Percentiles rank a stretch among this genome's conserved stretches.
Evolutionary conservation across 2,329 filamentous ascomycete genomes (phyloP).

Genomic region (Xylaria sp.): DNA sequence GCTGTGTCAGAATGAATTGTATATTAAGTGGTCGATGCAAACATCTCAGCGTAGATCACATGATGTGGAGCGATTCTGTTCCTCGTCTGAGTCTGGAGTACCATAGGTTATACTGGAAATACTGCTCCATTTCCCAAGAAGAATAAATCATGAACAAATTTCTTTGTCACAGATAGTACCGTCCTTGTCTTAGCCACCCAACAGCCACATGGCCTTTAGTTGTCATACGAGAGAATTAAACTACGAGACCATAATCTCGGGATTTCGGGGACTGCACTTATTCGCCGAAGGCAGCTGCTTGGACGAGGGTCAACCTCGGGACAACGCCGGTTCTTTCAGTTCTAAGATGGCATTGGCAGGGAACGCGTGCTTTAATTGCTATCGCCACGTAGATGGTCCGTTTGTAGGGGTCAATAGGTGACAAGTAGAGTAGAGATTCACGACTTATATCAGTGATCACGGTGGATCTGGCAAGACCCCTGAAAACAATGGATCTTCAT

Average conservation of each 20-base stretch:
- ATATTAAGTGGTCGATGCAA: slow-evolving; percentile 4
- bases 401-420: neutral
- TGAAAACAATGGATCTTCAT: neutral
- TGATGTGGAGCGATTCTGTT: neutral
- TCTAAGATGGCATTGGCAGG: neutral
- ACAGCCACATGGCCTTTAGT: neutral
- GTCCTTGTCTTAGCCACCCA: neutral
- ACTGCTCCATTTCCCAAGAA: neutral
- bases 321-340: neutral
- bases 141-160: neutral
- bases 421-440: neutral
- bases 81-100: neutral
- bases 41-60: neutral
- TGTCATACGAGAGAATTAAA: neutral
- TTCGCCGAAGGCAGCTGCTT: neutral
- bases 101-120: neutral
- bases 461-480: neutral
- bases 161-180: neutral
- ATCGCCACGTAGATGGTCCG: neutral
- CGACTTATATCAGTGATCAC: neutral
- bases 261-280: neutral
- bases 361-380: neutral
- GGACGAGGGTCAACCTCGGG: neutral
- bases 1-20: slow-evolving; percentile 19
- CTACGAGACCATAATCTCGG: neutral